Conservation (phyloP, 257 asterid genomes). For the Fraxinus pennsylvanica region DNA sequence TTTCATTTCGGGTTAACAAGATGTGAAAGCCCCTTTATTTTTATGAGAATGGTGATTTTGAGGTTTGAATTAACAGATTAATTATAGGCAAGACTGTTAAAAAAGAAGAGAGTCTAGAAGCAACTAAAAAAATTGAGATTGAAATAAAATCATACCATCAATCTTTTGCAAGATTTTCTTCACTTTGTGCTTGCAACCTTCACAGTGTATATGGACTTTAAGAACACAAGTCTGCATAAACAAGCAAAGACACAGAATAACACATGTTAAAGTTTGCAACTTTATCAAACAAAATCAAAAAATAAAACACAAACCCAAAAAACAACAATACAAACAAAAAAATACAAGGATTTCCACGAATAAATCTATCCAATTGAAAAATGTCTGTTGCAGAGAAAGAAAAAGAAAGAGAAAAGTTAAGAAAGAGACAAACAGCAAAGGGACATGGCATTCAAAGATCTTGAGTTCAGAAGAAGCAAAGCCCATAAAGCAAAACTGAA, state of each 20-base stretch:
- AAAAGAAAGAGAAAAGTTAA: neutral
- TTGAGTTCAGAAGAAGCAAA: conserved; percentile 30
- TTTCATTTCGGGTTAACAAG: neutral
- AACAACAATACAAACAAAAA: conserved; percentile 8
- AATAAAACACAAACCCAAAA: conserved; percentile 3
- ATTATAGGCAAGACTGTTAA: neutral
- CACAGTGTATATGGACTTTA: conserved; percentile 94
- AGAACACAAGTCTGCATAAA: conserved; percentile 89
- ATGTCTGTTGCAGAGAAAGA: conserved; percentile 14
- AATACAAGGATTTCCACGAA: conserved; percentile 13
- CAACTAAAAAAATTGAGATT: conserved; percentile 24
- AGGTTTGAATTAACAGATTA: neutral
- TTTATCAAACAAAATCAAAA: conserved; percentile 32
- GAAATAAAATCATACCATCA: conserved; percentile 58
- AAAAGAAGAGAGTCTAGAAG: neutral
- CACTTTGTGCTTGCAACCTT: conserved; percentile 87
- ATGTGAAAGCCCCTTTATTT: neutral
- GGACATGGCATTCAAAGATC: conserved; percentile 22
- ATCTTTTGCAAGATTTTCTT: conserved; percentile 94
- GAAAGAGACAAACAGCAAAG: conserved; percentile 14
- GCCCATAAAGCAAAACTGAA: conserved; percentile 31
- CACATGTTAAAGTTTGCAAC: conserved; percentile 41
- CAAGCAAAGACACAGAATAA: conserved; percentile 56
- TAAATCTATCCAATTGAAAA: conserved; percentile 21
- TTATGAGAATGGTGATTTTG: neutral